Conservation (phyloP, 345 rosid genomes). For the Linum tenue region DNA sequence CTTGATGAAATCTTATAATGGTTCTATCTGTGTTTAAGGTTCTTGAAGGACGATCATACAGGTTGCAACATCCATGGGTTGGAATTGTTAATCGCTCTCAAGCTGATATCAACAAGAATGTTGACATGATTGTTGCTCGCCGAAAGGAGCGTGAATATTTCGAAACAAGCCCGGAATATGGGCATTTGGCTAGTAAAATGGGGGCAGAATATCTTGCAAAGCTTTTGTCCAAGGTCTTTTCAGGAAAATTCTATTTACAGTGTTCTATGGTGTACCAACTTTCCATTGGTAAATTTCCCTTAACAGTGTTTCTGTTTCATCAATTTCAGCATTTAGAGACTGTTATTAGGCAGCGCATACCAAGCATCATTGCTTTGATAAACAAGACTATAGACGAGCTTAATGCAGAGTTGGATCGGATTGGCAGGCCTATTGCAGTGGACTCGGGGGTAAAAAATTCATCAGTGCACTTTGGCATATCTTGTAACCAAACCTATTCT, state of each 20-base stretch:
- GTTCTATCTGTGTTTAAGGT: constrained; percentile 38
- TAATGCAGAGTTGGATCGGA: constrained; percentile 91
- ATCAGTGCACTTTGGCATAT: constrained; percentile 1
- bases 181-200: constrained; percentile 89
- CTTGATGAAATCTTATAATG: constrained; percentile 14
- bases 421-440: constrained; percentile 92
- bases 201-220: constrained; percentile 97
- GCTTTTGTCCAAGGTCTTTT: constrained; percentile 71
- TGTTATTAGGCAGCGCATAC: constrained; percentile 93
- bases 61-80: constrained; percentile 99
- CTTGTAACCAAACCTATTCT: background rate
- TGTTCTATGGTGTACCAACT: constrained; percentile 12
- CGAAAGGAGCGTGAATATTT: constrained; percentile 89
- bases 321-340: constrained; percentile 68
- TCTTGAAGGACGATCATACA: constrained; percentile 90
- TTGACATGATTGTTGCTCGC: constrained; percentile 89
- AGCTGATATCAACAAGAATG: constrained; percentile 96
- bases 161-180: constrained; percentile 95
- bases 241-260: background rate
- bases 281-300: constrained; percentile 1
- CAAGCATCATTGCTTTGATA: constrained; percentile 90
- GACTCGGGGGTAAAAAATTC: constrained; percentile 86
- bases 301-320: constrained; percentile 4
- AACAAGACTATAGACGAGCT: constrained; percentile 94
- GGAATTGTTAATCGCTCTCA: constrained; percentile 99